Conservation (phyloP, 1,284 basidiomycete species). For the Trametes polyzona region DNA sequence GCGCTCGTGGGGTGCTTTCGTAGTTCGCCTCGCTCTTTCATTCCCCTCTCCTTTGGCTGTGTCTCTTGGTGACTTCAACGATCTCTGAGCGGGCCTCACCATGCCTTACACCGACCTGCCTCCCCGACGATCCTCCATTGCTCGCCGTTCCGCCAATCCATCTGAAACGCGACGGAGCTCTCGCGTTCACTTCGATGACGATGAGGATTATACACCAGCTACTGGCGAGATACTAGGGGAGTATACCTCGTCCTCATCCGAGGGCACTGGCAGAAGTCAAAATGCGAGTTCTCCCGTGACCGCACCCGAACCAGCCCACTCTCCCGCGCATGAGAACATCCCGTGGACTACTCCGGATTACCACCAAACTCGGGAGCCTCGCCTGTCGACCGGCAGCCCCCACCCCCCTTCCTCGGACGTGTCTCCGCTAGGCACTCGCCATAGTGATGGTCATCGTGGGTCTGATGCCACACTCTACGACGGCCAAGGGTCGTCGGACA, state of each 20-base stretch:
- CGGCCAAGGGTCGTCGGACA: neutral
- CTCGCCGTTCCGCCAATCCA: slow-evolving; percentile 2
- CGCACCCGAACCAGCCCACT: slow-evolving; percentile 10
- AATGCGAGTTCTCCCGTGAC: neutral
- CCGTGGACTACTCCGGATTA: slow-evolving; percentile 14
- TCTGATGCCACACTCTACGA: slow-evolving; percentile 23
- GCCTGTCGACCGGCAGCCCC: neutral
- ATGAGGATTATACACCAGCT: neutral
- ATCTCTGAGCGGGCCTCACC: neutral
- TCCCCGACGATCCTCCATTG: slow-evolving; percentile 18
- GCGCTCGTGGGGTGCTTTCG: too few relatives aligned
- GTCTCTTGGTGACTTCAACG: neutral
- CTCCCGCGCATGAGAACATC: neutral
- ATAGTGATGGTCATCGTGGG: neutral
- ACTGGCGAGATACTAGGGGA: slow-evolving; percentile 4
- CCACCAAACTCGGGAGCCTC: neutral
- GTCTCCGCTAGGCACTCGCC: neutral
- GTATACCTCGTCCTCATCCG: neutral
- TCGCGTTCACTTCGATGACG: slow-evolving; percentile 29
- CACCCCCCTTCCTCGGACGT: neutral
- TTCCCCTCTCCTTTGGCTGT: neutral
- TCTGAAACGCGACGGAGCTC: slow-evolving; percentile 15
- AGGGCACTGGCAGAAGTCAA: neutral
- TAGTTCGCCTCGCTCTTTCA: neutral
- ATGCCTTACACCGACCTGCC: slow-evolving; percentile 26